Evolutionary conservation across 2,329 filamentous ascomycete species (phyloP).

Genomic region (Monilinia vaccinii-corymbosi): DNA sequence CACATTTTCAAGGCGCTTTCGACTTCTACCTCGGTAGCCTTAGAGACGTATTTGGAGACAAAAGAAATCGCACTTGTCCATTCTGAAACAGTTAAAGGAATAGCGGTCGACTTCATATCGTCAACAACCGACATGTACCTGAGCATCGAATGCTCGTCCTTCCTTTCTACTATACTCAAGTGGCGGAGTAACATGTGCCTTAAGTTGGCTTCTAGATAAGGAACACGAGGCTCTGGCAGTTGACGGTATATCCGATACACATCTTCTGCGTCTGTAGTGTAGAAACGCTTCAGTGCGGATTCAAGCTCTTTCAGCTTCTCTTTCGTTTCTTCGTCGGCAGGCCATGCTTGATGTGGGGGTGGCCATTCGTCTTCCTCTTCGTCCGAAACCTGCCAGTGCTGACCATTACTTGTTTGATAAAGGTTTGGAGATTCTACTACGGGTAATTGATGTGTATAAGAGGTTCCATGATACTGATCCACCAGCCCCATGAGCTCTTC

Average conservation of each 20-base stretch:
- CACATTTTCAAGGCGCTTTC: slow-evolving; percentile 68
- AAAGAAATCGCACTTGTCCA: slow-evolving; percentile 84
- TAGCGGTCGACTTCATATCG: slow-evolving; percentile 67
- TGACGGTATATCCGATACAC: slow-evolving; percentile 30
- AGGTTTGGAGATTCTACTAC: slow-evolving; percentile 42
- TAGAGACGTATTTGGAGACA: slow-evolving; percentile 60
- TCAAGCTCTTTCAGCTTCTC: slow-evolving; percentile 21
- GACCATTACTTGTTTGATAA: slow-evolving; percentile 43
- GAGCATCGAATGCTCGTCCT: slow-evolving; percentile 50
- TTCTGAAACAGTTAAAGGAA: slow-evolving; percentile 57
- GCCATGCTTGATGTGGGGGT: slow-evolving; percentile 25
- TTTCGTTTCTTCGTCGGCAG: slow-evolving; percentile 22
- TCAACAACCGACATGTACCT: slow-evolving; percentile 77
- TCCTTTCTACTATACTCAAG: slow-evolving; percentile 26
- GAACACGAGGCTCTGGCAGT: slow-evolving; percentile 28
- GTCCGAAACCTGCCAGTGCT: slow-evolving; percentile 42
- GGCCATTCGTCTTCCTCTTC: slow-evolving; percentile 37
- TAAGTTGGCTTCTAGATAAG: slow-evolving; percentile 24
- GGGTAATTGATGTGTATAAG: slow-evolving; percentile 45
- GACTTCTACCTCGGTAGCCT: slow-evolving; percentile 48
- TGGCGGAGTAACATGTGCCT: slow-evolving; percentile 27
- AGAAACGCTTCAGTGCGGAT: slow-evolving; percentile 15
- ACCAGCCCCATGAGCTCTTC: slow-evolving; percentile 45
- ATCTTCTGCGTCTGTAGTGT: slow-evolving; percentile 20
- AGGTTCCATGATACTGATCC: slow-evolving; percentile 38